Evolutionary conservation across 2,329 filamentous ascomycete species (phyloP).

Genomic region (Sclerotinia sclerotiorum): DNA sequence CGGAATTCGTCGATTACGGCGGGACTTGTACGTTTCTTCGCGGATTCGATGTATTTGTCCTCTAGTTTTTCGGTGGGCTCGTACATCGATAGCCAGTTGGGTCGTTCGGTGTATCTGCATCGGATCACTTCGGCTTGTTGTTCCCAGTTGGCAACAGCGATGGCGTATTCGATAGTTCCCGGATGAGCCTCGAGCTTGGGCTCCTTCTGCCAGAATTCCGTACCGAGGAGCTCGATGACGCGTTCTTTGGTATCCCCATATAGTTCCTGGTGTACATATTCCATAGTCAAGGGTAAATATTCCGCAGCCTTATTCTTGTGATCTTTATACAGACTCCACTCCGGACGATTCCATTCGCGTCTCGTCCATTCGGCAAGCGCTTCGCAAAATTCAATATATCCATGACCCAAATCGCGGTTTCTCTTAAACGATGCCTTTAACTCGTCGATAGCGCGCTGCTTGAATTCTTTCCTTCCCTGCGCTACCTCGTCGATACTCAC

Average conservation of each 20-base stretch:
- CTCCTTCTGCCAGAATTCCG: neutral
- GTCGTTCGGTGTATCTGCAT: neutral
- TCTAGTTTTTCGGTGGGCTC: neutral
- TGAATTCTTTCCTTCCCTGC: neutral
- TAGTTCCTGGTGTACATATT: neutral
- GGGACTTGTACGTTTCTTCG: neutral
- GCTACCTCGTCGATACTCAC: neutral
- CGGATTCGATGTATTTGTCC: neutral
- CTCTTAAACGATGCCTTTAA: neutral
- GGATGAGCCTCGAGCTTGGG: neutral
- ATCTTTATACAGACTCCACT: neutral
- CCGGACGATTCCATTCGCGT: neutral
- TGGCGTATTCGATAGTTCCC: slow-evolving; percentile 1
- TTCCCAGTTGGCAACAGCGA: slow-evolving; percentile 1
- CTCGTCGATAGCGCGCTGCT: neutral
- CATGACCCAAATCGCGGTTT: slow-evolving; percentile 2
- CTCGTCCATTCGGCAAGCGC: neutral
- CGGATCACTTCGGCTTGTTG: neutral
- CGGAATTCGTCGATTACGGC: neutral
- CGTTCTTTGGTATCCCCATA: neutral
- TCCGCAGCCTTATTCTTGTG: slow-evolving; percentile 9
- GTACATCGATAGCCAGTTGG: neutral
- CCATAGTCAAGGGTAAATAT: neutral
- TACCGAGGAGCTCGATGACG: neutral
- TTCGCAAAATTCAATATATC: slow-evolving; percentile 5